These are phyloP conservation scores for Paramecium pentaurelia DNA, from an alignment of 73 alveolate species.

Conservation along the genomic window DNA sequence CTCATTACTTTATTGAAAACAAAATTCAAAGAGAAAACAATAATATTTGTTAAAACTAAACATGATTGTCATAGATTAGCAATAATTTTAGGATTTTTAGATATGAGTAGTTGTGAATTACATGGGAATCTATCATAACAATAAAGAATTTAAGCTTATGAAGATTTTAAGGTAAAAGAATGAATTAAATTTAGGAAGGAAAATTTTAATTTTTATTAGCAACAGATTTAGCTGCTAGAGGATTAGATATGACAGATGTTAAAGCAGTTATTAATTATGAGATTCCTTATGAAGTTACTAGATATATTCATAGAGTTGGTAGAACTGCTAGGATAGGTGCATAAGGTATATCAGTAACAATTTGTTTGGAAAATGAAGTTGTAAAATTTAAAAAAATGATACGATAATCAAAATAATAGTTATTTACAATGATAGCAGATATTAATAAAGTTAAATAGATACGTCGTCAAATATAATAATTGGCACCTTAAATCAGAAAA, in stretches of 20 bases:
- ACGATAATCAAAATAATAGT: conserved; percentile 27
- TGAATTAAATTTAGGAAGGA: conserved; percentile 63
- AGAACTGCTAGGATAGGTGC: conserved; percentile 99
- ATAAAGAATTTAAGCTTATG: conserved; percentile 84
- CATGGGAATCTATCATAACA: conserved; percentile 90
- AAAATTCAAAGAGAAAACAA: conserved; percentile 75
- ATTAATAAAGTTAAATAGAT: conserved; percentile 32
- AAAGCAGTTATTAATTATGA: conserved; percentile 94
- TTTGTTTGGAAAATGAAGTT: conserved; percentile 94
- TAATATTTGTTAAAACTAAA: conserved; percentile 91
- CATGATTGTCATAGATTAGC: conserved; percentile 86
- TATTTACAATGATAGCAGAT: conserved; percentile 30
- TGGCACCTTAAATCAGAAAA: conserved; percentile 75
- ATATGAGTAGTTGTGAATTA: conserved; percentile 83
- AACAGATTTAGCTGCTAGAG: conserved; percentile 99
- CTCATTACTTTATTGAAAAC: conserved; percentile 63
- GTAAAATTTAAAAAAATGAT: conserved; percentile 72
- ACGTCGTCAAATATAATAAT: conserved; percentile 32
- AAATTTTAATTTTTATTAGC: conserved; percentile 88
- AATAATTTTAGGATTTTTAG: conserved; percentile 76
- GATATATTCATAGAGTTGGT: conserved; percentile 99
- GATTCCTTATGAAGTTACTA: conserved; percentile 92
- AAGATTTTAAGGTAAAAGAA: conserved; percentile 72
- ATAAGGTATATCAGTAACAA: conserved; percentile 91
- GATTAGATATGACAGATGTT: conserved; percentile 94